Evolutionary conservation across 2,329 filamentous ascomycete species (phyloP), one percentile per base, ranked within the genome.

Genomic region (Penicillium verrucosum): DNA sequence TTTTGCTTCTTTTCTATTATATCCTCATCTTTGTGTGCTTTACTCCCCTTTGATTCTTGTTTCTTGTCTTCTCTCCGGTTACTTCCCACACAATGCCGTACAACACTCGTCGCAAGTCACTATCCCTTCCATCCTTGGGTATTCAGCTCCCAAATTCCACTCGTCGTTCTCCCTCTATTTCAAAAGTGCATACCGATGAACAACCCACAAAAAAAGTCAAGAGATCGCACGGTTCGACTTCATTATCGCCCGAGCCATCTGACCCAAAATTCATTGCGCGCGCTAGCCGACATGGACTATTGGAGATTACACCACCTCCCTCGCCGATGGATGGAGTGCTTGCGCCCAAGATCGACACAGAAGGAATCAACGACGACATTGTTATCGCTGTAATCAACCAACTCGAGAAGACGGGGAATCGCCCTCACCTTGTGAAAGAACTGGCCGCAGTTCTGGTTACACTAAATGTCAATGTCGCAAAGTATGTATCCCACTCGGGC

Each of bases 41-140:
- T 36, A 41, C 52, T 54, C 47, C 56, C 30, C 23, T 38, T 54
- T 38, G 18, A 27, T 42, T n/a, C 40, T 44, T 57, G 40, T 59
- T 56, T 48, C 60, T 51, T 61, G 56, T 54, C 55, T 62, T 46
- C 40, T 50, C 60, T 59, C 59, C 37, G 11, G 62, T 65, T 61
- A 59, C 23, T 55, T 56, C 47, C 53, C 59, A 62, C 68, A 78
- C 67, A 69, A 96, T 96, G 91, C 89, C 89, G 72, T 97, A 97
- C 82, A 96, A 97, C 77, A 97, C 93, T 66, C 89, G 93, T 78
- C 88, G 92, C 77, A 97, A 97, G 81, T 96, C 92, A 71, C 81
- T 99, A 65, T 97, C 92, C 61, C 82, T 97, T 70, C 89, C 91
- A 59, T 95, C 92, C 65, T 84, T 97, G 69, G 94, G 94, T 73